Evolutionary conservation across 2,329 filamentous ascomycete species (phyloP).

Genomic region (Fusarium albosuccineum): DNA sequence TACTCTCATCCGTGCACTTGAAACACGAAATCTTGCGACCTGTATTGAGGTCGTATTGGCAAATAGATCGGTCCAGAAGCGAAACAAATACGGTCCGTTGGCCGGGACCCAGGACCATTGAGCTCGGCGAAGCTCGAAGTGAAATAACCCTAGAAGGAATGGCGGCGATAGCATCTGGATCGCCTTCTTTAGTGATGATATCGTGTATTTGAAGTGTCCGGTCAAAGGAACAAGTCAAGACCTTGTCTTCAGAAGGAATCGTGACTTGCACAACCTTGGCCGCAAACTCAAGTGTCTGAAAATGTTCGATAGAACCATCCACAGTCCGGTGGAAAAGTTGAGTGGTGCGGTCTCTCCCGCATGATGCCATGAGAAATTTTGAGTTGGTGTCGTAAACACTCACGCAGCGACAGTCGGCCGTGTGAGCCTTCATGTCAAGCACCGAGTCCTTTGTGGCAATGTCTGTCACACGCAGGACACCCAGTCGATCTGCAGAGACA

Average conservation of each 20-base stretch:
- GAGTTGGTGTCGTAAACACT: conserved; percentile 74
- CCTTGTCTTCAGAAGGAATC: conserved; percentile 78
- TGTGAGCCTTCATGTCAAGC: conserved; percentile 86
- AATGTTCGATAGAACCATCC: conserved; percentile 74
- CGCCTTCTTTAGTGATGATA: conserved; percentile 76
- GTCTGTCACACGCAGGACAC: conserved; percentile 81
- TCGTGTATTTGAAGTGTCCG: conserved; percentile 88
- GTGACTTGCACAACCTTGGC: conserved; percentile 83
- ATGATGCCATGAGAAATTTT: conserved; percentile 80
- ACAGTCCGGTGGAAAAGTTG: conserved; percentile 81
- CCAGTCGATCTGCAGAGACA: conserved; percentile 87
- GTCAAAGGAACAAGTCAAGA: conserved; percentile 91
- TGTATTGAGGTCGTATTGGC: conserved; percentile 72
- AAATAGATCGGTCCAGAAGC: conserved; percentile 70
- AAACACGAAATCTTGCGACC: conserved; percentile 80
- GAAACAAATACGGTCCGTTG: conserved; percentile 71
- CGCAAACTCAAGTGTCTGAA: conserved; percentile 94
- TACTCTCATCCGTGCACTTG: conserved; percentile 85
- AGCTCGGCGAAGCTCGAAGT: conserved; percentile 87
- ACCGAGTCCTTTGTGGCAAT: conserved; percentile 70
- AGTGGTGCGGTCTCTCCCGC: conserved; percentile 89
- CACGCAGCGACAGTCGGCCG: conserved; percentile 86
- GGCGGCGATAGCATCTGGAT: conserved; percentile 77
- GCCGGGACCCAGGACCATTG: conserved; percentile 79
- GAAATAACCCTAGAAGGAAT: conserved; percentile 82